Conservation (phyloP, 208 protist species). For the Leishmania aethiopica region DNA sequence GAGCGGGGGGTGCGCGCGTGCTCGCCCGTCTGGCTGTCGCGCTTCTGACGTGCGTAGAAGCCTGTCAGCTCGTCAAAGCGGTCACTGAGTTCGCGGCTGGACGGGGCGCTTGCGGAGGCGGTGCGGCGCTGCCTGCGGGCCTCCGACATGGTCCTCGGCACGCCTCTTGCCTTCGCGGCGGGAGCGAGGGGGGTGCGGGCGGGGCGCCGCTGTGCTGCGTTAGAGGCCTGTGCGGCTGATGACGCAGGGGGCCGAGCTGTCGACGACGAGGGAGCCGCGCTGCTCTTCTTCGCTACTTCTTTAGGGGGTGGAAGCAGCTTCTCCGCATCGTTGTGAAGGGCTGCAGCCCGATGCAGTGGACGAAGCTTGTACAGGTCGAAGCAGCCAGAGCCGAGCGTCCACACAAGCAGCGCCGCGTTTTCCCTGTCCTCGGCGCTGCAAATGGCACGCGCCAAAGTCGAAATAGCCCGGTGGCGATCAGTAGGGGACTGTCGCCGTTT, state of each 20-base stretch:
- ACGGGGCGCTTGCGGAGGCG: constrained; percentile 50
- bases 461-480: constrained; percentile 3
- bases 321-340: neutral
- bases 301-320: constrained; percentile 8
- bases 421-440: constrained; percentile 16
- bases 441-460: neutral
- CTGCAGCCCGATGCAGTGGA: neutral
- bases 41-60: constrained; percentile 56
- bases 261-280: neutral
- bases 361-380: constrained; percentile 4
- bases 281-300: neutral
- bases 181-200: constrained; percentile 16
- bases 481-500: constrained; percentile 3
- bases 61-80: constrained; percentile 70
- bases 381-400: constrained; percentile 1
- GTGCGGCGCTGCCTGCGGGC: constrained; percentile 40
- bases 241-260: neutral
- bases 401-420: constrained; percentile 4
- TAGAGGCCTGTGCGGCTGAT: neutral
- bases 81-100: constrained; percentile 56
- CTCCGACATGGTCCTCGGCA: neutral
- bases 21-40: constrained; percentile 18
- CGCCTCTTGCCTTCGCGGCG: neutral
- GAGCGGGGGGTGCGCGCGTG: constrained; percentile 26
- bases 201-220: neutral